Base-by-base conservation (phyloP, 2,329 filamentous ascomycete species). In the Colletotrichum lindemuthianum region DNA sequence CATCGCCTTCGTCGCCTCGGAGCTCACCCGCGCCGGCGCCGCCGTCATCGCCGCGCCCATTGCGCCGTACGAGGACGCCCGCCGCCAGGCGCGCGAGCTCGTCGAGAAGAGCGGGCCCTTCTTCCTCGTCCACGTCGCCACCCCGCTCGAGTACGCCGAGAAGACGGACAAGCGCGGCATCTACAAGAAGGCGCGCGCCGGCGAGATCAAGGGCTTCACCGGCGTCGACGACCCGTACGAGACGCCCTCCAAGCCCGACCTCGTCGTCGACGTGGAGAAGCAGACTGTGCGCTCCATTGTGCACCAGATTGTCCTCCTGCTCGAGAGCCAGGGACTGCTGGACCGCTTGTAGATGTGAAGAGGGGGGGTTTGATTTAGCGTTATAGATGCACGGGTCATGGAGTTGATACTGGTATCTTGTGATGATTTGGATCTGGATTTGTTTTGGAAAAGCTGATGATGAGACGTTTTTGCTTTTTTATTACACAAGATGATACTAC, bases 151-250 rank as follows among this genome's bases (percentile, higher is more conserved):
- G 82, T 88, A 95, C 82, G 92, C 90, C 76, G 96, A 99, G 86
- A 92, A 92, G 88, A 97, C 93, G 36, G 96, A 99, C 80, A 94
- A 93, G 84, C 87, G 91, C 67, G 96, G 96, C 65, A 90, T 97
- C 75, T 99, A 98, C 80, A 86, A 86, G 70, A 87, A 88, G 76
- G 96, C 96, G 44, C 88, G 96, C 68, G 86, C 84, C 16, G 96
- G 96, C 63, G 92, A 97, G 83, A 96, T 99, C 80, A 96, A 94
- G 88, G 94, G 94, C 69, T 99, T 99, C 86, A 99, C 96, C 8
- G 96, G 96, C 73, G 93, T 99, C 61, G 95, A 98, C 76, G 95
- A 98, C 82, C 94, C 96, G 52, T 99, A 99, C 76, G 96, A 99
- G 88, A 76, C 79, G 24, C 96, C 96, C 9, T 73, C 80, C 70